phyloP scores from a whole-genome alignment of 2,329 filamentous ascomycete species.

The Amauroascus niger region DNA sequence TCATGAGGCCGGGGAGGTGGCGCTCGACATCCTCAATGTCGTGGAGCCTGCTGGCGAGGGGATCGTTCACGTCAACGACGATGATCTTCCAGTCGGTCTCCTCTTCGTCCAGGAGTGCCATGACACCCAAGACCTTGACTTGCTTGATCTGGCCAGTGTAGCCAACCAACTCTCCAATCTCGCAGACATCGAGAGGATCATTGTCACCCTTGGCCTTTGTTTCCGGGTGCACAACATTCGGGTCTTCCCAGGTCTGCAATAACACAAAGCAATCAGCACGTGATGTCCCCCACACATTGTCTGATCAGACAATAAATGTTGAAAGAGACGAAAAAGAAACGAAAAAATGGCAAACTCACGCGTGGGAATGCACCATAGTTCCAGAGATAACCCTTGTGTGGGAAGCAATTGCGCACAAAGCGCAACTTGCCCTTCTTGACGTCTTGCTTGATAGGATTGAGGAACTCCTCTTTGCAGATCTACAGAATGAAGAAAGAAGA shows the following conservation, averaged over 20 bases:
- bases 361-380: conserved; percentile 99
- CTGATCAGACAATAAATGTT: background rate
- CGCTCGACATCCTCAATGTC: conserved; percentile 98
- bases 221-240: conserved; percentile 89
- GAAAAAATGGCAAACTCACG: conserved; percentile 46
- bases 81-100: conserved; percentile 99
- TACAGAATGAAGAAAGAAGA: conserved; percentile 32
- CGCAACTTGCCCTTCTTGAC: conserved; percentile 99
- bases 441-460: conserved; percentile 99
- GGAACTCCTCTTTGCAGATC: conserved; percentile 97
- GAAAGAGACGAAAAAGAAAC: conserved; percentile 15
- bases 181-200: conserved; percentile 97
- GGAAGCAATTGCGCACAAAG: conserved; percentile 99
- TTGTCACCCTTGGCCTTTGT: conserved; percentile 99
- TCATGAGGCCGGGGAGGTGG: conserved; percentile 90
- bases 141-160: conserved; percentile 97
- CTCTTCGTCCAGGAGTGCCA: conserved; percentile 98
- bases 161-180: conserved; percentile 96
- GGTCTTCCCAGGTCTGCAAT: conserved; percentile 92
- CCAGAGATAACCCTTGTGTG: conserved; percentile 99
- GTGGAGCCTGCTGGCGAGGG: conserved; percentile 90
- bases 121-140: conserved; percentile 98
- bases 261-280: conserved; percentile 11
- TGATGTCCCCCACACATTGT: conserved; percentile 1
- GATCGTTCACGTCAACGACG: conserved; percentile 97